Conservation (phyloP, 179 eudicot species). For the Vitellaria paradoxa region DNA sequence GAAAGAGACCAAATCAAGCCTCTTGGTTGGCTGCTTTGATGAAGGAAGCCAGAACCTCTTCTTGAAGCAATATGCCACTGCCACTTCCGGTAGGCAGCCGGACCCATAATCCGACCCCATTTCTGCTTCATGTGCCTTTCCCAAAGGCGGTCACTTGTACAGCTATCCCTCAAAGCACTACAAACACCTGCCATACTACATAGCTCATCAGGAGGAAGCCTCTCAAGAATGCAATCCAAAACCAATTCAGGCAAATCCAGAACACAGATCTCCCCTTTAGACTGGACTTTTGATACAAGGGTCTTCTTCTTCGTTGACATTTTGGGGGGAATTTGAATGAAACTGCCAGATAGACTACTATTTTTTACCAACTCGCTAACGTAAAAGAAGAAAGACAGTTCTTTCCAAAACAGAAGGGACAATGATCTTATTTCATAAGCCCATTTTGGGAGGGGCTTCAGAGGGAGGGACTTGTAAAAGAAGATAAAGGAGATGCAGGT, state of each 20-base stretch:
- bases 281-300: constrained; percentile 30
- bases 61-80: constrained; percentile 49
- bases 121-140: constrained; percentile 69
- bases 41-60: constrained; percentile 26
- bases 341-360: constrained; percentile 21
- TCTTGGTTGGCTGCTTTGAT: constrained; percentile 24
- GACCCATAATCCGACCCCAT: constrained; percentile 76
- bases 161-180: constrained; percentile 57
- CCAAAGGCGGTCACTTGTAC: constrained; percentile 82
- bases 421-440: constrained; percentile 63
- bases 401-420: constrained; percentile 64
- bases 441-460: constrained; percentile 78
- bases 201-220: constrained; percentile 74
- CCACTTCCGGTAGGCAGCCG: constrained; percentile 74
- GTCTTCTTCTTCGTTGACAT: constrained; percentile 39
- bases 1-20: constrained; percentile 41
- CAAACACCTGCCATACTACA: constrained; percentile 75
- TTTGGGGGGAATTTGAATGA: constrained; percentile 18
- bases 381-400: constrained; percentile 34
- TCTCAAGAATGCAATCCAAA: constrained; percentile 85
- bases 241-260: constrained; percentile 87
- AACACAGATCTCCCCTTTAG: constrained; percentile 37
- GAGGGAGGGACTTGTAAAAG: constrained; percentile 61
- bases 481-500: constrained; percentile 66
- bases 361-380: constrained; percentile 28